Percentiles rank a stretch among this genome's conserved stretches.
Conservation (phyloP, 2,329 filamentous ascomycete genomes). For the Trichoderma cornu-damae region DNA sequence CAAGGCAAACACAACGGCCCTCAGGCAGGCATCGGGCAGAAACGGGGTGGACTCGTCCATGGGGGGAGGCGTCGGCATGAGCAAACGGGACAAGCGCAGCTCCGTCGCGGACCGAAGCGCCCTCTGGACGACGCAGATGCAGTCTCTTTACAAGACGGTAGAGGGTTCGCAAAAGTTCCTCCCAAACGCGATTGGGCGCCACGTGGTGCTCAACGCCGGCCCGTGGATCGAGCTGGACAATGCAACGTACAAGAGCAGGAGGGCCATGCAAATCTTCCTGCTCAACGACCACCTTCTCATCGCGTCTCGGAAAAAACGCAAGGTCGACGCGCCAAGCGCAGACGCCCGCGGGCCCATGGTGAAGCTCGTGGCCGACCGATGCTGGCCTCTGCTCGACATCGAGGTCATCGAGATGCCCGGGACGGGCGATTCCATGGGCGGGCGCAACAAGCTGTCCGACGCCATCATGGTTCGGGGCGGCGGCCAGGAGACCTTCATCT, state of each 20-base stretch:
- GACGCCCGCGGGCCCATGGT: slow-evolving; percentile 52
- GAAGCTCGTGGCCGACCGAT: slow-evolving; percentile 87
- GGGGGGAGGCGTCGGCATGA: slow-evolving; percentile 51
- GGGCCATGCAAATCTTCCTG: slow-evolving; percentile 85
- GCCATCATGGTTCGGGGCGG: slow-evolving; percentile 85
- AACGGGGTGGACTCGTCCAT: slow-evolving; percentile 44
- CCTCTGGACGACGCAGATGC: slow-evolving; percentile 64
- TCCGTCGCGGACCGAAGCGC: slow-evolving; percentile 70
- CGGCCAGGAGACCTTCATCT: slow-evolving; percentile 88
- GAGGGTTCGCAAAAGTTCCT: slow-evolving; percentile 97
- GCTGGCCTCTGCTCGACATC: slow-evolving; percentile 89
- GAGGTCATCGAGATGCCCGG: slow-evolving; percentile 84
- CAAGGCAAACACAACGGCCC: slow-evolving; percentile 67
- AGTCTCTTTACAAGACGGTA: slow-evolving; percentile 89
- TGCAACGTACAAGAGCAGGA: slow-evolving; percentile 88
- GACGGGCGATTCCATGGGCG: slow-evolving; percentile 51
- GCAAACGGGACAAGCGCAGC: slow-evolving; percentile 76
- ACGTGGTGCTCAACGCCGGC: slow-evolving; percentile 88
- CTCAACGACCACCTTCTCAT: slow-evolving; percentile 92
- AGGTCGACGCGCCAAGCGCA: slow-evolving; percentile 59
- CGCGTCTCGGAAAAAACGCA: slow-evolving; percentile 88
- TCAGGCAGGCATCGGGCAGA: slow-evolving; percentile 55
- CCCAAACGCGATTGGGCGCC: slow-evolving; percentile 82
- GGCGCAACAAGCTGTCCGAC: slow-evolving; percentile 64
- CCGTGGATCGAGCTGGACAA: slow-evolving; percentile 96